Percentiles rank a stretch among this genome's conserved stretches.
These are phyloP conservation scores for Leishmania lainsoni DNA, from an alignment of 208 protist species.

Conservation along the genomic window DNA sequence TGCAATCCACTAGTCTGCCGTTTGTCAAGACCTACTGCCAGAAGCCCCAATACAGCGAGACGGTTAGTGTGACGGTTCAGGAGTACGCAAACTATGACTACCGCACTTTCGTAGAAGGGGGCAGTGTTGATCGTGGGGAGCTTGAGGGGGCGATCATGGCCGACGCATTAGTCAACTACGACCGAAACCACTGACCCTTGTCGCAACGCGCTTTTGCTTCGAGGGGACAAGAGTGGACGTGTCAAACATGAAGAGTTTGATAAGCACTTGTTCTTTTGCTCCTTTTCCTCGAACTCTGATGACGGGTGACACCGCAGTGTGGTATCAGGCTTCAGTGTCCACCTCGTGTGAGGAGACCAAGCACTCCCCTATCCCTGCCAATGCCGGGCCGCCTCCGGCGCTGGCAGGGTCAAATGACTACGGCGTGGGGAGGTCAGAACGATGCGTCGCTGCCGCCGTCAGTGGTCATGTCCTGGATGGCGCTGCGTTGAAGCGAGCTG, in stretches of 20 bases:
- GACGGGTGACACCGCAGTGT: not conserved
- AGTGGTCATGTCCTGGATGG: not conserved
- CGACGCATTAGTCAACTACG: slow-evolving; percentile 79
- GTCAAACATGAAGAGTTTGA: not conserved
- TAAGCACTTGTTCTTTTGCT: not conserved
- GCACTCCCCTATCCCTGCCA: not conserved
- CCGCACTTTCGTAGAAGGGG: slow-evolving; percentile 64
- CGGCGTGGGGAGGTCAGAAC: not conserved
- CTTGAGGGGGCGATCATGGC: slow-evolving; percentile 80
- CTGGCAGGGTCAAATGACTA: not conserved
- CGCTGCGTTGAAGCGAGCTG: not conserved
- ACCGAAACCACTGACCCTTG: slow-evolving; percentile 33
- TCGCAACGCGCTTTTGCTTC: not conserved
- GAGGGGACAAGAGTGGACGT: not conserved
- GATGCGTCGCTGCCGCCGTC: not conserved
- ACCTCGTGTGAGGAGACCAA: not conserved
- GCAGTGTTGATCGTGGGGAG: slow-evolving; percentile 47
- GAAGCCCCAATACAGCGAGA: slow-evolving; percentile 49
- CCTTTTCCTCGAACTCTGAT: not conserved
- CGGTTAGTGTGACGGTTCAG: slow-evolving; percentile 46
- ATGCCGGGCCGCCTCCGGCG: not conserved
- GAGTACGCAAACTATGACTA: slow-evolving; percentile 81
- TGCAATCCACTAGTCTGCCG: slow-evolving; percentile 24
- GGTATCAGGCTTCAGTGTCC: not conserved
- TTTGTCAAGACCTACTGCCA: slow-evolving; percentile 50